Evolutionary conservation across 305 asterid species (phyloP).

Genomic region (Fraxinus greggii): DNA sequence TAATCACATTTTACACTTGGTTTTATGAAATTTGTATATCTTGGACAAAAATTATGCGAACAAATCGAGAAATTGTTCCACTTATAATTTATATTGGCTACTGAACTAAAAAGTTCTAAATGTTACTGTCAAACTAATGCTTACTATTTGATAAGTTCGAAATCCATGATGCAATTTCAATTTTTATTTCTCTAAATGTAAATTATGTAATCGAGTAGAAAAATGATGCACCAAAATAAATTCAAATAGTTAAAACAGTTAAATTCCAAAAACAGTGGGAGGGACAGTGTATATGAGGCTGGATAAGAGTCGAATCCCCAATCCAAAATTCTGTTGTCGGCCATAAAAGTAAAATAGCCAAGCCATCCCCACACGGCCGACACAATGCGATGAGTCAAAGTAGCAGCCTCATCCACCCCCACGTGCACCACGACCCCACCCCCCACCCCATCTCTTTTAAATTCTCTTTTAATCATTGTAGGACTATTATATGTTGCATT

Average conservation of each 20-base stretch:
- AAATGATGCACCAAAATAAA: too few relatives aligned
- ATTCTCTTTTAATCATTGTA: neutral
- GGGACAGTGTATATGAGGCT: neutral
- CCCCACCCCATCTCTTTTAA: conserved; percentile 10
- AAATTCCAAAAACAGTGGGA: neutral
- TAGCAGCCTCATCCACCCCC: conserved; percentile 42
- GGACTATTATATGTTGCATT: neutral
- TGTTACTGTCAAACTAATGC: too few relatives aligned
- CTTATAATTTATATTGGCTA: too few relatives aligned
- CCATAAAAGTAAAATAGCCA: conserved; percentile 17
- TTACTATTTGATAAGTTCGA: too few relatives aligned
- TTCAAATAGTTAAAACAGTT: neutral
- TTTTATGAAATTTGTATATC: too few relatives aligned
- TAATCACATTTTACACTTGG: too few relatives aligned
- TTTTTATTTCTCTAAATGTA: too few relatives aligned
- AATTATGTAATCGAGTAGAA: too few relatives aligned
- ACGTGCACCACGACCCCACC: conserved; percentile 30
- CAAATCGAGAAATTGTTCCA: too few relatives aligned
- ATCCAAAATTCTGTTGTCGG: conserved; percentile 31
- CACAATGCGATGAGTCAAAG: conserved; percentile 35
- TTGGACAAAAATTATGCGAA: too few relatives aligned
- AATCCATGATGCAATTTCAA: too few relatives aligned
- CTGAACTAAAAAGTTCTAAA: too few relatives aligned
- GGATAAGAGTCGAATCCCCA: neutral
- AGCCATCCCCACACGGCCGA: conserved; percentile 25